phyloP scores from a whole-genome alignment of 257 asterid species.

The Fraxinus cuspidata region DNA sequence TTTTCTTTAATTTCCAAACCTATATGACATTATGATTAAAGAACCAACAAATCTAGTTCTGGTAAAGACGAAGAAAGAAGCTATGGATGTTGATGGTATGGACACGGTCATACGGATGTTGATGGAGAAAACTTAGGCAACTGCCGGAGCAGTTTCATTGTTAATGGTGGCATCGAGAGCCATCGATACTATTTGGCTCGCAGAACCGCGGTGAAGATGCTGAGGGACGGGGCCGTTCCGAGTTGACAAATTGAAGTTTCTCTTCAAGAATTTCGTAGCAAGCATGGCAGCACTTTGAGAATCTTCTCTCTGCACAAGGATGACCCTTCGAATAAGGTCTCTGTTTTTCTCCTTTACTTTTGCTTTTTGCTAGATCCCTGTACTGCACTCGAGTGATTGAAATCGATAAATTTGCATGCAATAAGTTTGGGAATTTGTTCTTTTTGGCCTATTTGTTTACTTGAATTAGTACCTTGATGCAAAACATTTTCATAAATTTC shows the following conservation, averaged over 20 bases:
- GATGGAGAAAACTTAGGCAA: constrained; percentile 34
- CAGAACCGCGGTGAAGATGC: constrained; percentile 85
- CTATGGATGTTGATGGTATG: background rate
- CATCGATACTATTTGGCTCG: constrained; percentile 82
- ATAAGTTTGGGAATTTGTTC: background rate
- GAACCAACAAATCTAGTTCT: background rate
- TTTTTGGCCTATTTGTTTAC: background rate
- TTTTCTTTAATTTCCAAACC: background rate
- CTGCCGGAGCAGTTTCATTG: constrained; percentile 54
- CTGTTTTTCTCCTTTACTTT: background rate
- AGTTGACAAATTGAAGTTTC: constrained; percentile 56
- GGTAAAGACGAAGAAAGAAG: constrained; percentile 27
- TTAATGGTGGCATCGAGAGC: constrained; percentile 62
- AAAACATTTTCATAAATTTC: background rate
- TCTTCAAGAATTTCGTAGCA: constrained; percentile 59
- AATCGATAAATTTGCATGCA: background rate
- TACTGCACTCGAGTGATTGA: background rate
- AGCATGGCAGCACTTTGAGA: constrained; percentile 47
- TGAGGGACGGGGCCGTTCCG: constrained; percentile 81
- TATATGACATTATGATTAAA: background rate
- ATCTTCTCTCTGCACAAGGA: constrained; percentile 63
- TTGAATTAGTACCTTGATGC: background rate
- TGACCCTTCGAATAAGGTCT: constrained; percentile 78
- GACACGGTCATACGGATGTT: constrained; percentile 32
- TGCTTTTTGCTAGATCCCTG: background rate